A percentile compares a stretch with the other conserved stretches of the same genome.
phyloP scores from a whole-genome alignment of 257 asterid genomes.

The Coffea canephora region DNA sequence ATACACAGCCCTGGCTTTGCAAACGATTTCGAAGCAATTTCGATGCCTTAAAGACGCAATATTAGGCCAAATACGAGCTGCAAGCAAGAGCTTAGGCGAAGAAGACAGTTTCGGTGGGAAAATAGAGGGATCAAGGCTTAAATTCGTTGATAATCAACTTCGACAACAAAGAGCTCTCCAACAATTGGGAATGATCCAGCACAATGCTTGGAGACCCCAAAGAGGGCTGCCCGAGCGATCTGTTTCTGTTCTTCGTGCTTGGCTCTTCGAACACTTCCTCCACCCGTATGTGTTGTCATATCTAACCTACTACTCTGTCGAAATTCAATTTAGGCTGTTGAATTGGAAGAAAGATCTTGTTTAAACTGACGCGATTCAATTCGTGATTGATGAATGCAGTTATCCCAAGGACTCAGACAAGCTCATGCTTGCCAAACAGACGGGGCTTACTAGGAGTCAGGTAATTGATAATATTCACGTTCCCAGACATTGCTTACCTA shows the following conservation, averaged over 20 bases:
- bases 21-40: constrained; percentile 92
- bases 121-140: constrained; percentile 76
- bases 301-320: neutral
- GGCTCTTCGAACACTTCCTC: constrained; percentile 98
- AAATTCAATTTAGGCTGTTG: neutral
- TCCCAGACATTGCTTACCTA: neutral
- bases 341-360: neutral
- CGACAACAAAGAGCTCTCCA: constrained; percentile 92
- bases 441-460: constrained; percentile 98
- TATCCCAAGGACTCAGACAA: constrained; percentile 98
- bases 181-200: constrained; percentile 97
- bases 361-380: too few relatives aligned
- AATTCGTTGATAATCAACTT: constrained; percentile 79
- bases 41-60: constrained; percentile 93
- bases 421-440: constrained; percentile 91
- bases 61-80: constrained; percentile 60
- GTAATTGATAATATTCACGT: constrained; percentile 26
- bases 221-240: constrained; percentile 95
- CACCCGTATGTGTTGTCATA: constrained; percentile 61
- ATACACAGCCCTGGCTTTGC: constrained; percentile 85
- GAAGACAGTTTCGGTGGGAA: constrained; percentile 59
- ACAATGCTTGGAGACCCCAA: constrained; percentile 99
- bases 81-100: constrained; percentile 80
- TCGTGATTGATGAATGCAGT: constrained; percentile 29
- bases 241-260: constrained; percentile 92